phyloP scores from a whole-genome alignment of 192 early-diverging fungal species.

The Funneliformis geosporum region DNA sequence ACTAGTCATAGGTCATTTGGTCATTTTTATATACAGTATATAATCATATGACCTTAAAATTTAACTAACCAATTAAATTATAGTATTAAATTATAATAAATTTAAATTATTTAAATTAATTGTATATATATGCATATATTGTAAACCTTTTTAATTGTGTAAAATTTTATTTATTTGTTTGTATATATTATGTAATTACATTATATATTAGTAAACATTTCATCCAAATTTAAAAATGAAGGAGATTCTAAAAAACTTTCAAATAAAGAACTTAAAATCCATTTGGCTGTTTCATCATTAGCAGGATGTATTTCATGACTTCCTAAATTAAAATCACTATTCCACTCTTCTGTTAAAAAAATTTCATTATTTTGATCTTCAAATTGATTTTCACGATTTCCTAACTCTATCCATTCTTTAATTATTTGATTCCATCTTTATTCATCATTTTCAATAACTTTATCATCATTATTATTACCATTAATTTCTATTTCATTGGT shows the following conservation, averaged over 20 bases:
- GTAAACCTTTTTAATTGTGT: too few species aligned
- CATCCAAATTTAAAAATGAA: not conserved
- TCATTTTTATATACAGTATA: too few species aligned
- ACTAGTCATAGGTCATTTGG: too few species aligned
- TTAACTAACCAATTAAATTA: too few species aligned
- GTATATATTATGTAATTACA: too few species aligned
- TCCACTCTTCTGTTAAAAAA: not conserved
- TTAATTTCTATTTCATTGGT: not conserved
- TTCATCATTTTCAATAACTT: not conserved
- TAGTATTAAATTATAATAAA: too few species aligned
- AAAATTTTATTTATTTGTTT: too few species aligned
- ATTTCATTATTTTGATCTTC: not conserved
- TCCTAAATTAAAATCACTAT: too few species aligned
- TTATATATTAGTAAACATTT: too few species aligned
- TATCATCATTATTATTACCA: not conserved
- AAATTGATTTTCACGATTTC: not conserved
- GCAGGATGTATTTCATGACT: not conserved
- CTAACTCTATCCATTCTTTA: not conserved
- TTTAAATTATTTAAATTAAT: too few species aligned
- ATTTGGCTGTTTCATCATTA: not conserved
- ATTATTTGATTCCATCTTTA: not conserved
- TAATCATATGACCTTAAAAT: too few species aligned
- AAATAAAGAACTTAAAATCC: constrained; percentile 1
- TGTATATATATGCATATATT: too few species aligned
- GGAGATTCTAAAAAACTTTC: not conserved